Conservation (phyloP, 345 rosid genomes). For the Eucalyptus cloeziana region DNA sequence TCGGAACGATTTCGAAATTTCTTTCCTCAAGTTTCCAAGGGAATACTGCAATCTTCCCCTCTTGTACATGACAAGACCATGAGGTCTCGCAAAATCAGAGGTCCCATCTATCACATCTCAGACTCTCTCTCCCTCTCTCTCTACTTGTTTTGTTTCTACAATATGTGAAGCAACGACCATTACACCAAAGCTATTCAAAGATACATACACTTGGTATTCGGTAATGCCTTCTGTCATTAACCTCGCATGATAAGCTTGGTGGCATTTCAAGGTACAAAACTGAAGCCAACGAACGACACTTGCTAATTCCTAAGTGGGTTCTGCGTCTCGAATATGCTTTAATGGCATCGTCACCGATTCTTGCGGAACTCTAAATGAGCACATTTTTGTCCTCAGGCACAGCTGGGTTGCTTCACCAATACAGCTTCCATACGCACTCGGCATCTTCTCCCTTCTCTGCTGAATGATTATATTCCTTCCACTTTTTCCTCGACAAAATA, state of each 20-base stretch:
- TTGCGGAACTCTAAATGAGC: background rate
- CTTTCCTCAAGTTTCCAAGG: background rate
- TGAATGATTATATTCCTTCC: background rate
- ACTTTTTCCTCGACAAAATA: background rate
- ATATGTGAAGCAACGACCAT: background rate
- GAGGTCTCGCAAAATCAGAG: conserved; percentile 2
- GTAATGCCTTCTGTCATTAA: background rate
- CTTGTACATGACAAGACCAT: conserved; percentile 5
- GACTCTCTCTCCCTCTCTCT: background rate
- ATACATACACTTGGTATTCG: background rate
- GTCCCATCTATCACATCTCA: conserved; percentile 15
- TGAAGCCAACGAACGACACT: background rate
- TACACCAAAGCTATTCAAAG: background rate
- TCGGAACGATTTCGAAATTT: background rate
- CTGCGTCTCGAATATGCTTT: background rate
- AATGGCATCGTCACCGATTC: background rate
- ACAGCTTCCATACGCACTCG: background rate
- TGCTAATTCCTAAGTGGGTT: background rate
- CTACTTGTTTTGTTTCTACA: background rate
- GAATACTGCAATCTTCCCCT: background rate
- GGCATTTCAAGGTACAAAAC: background rate
- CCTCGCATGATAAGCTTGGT: background rate
- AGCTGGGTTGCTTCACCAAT: background rate
- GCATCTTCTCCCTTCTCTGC: background rate
- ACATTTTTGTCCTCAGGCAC: background rate